A percentile compares a stretch with the other conserved stretches of the same genome.
Conservation (phyloP, 345 rosid genomes). For the Hevea brasiliensis region DNA sequence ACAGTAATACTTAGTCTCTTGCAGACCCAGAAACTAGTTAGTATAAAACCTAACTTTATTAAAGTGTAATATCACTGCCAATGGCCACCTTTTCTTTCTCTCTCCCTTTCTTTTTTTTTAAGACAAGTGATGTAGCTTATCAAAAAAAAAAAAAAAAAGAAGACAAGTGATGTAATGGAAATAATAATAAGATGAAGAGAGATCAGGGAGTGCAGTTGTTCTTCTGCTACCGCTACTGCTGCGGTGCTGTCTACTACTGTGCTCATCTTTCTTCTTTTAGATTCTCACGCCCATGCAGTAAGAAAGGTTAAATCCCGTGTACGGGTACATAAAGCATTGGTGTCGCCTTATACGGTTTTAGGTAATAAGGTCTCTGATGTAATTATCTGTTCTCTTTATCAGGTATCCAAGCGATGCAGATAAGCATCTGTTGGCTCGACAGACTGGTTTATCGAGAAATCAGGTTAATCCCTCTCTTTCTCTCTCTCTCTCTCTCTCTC, state of each 20-base stretch:
- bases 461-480: slow-evolving; percentile 54
- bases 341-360: slow-evolving; percentile 35
- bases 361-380: slow-evolving; percentile 43
- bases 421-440: slow-evolving; percentile 97
- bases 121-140: background rate
- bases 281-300: slow-evolving; percentile 72
- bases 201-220: background rate
- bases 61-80: background rate
- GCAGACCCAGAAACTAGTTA: slow-evolving; percentile 15
- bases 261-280: slow-evolving; percentile 44
- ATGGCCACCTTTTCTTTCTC: no score
- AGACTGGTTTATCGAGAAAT: slow-evolving; percentile 97
- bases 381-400: slow-evolving; percentile 86
- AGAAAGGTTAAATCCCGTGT: slow-evolving; percentile 17
- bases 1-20: no score
- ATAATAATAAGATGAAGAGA: no score
- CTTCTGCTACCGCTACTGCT: slow-evolving; percentile 16
- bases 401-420: slow-evolving; percentile 99
- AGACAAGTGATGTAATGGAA: no score
- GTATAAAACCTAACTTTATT: background rate
- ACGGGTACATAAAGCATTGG: slow-evolving; percentile 9
- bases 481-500: slow-evolving; percentile 13
- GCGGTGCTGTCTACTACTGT: slow-evolving; percentile 3
- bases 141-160: no score
- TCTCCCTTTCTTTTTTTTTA: no score